phyloP scores from a whole-genome alignment of 352 stramenopile species.

The Blastocystis sp. region DNA sequence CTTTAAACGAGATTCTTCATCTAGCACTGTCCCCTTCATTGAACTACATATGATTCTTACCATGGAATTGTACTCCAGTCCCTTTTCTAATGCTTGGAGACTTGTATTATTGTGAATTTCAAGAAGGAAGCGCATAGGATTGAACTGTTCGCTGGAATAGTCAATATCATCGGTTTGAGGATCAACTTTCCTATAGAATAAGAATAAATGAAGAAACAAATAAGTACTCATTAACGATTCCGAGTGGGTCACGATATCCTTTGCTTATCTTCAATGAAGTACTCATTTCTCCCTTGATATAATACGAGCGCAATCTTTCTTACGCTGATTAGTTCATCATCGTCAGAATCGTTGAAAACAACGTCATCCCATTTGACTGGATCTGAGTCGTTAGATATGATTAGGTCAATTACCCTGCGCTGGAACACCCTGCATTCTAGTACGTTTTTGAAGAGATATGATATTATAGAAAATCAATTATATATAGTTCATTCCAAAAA shows the following conservation, averaged over 20 bases:
- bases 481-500: no score
- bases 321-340: constrained; percentile 57
- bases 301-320: not conserved
- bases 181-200: constrained; percentile 27
- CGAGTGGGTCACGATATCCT: constrained; percentile 62
- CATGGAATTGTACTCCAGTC: not conserved
- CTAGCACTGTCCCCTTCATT: constrained; percentile 37
- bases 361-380: constrained; percentile 62
- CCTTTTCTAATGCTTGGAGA: not conserved
- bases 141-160: constrained; percentile 61
- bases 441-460: not conserved
- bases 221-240: constrained; percentile 41
- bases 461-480: not conserved
- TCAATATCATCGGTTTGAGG: constrained; percentile 51
- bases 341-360: constrained; percentile 51
- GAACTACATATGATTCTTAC: not conserved
- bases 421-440: constrained; percentile 8
- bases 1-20: constrained; percentile 57
- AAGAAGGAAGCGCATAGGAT: constrained; percentile 52
- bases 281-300: constrained; percentile 18
- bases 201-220: not conserved
- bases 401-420: not conserved
- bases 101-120: constrained; percentile 23
- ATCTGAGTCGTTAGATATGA: not conserved
- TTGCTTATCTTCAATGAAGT: constrained; percentile 63